Percentiles rank a stretch among this genome's conserved stretches.
phyloP scores from a whole-genome alignment of 1,284 basidiomycete genomes.

The Boletus smithii region DNA sequence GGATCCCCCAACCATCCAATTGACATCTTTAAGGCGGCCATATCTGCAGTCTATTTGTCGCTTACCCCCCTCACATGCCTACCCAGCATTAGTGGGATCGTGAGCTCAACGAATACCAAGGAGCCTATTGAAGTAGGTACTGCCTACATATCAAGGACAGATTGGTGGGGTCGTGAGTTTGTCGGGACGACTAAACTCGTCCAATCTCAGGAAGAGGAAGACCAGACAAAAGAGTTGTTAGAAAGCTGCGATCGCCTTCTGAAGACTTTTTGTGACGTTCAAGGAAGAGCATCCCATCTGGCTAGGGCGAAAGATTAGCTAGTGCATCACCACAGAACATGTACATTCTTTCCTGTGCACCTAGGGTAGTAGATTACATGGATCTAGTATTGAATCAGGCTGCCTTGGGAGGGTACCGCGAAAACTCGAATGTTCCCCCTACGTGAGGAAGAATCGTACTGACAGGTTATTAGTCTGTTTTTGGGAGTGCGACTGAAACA shows the following conservation, averaged over 20 bases:
- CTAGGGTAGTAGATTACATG: not conserved
- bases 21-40: conserved; percentile 56
- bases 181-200: conserved; percentile 49
- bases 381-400: conserved; percentile 3
- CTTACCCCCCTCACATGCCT: conserved; percentile 39
- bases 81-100: conserved; percentile 11
- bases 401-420: no score
- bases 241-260: conserved; percentile 52
- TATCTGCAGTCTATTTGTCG: conserved; percentile 60
- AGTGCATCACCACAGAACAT: not conserved
- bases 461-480: conserved; percentile 13
- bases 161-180: conserved; percentile 51
- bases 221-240: conserved; percentile 46
- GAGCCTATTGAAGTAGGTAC: conserved; percentile 24
- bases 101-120: conserved; percentile 14
- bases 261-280: conserved; percentile 24
- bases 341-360: not conserved
- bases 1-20: conserved; percentile 68
- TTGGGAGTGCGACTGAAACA: conserved; percentile 29
- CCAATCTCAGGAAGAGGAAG: conserved; percentile 45
- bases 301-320: conserved; percentile 2
- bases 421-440: no score
- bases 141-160: conserved; percentile 54
- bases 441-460: no score
- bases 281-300: conserved; percentile 25